Conservation (phyloP, 2,329 filamentous ascomycete genomes). For the Neospermospora avenae region DNA sequence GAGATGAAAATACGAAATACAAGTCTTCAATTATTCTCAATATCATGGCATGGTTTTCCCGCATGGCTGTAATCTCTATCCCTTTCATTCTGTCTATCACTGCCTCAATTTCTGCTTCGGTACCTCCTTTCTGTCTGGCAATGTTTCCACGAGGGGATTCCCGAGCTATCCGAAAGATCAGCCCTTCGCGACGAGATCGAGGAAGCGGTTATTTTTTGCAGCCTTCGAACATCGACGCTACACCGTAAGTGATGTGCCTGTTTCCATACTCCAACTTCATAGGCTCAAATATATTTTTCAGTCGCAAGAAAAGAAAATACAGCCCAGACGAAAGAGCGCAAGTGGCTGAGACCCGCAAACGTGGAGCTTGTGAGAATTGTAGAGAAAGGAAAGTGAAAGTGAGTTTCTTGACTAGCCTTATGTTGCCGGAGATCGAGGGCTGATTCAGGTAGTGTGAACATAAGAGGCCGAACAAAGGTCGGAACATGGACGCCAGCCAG, state of each 20-base stretch:
- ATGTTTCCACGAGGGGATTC: neutral
- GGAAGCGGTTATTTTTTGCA: neutral
- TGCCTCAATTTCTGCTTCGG: neutral
- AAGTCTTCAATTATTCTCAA: neutral
- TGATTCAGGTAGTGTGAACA: neutral
- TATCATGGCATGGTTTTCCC: neutral
- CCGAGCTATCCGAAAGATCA: no score
- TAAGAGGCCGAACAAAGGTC: neutral
- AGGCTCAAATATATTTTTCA: neutral
- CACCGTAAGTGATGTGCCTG: no score
- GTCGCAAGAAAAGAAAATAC: neutral
- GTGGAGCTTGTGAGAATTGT: neutral
- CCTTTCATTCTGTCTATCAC: neutral
- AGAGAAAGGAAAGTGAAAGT: neutral
- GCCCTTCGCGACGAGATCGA: no score
- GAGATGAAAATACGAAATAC: neutral
- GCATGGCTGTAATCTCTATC: no score
- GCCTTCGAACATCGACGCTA: no score
- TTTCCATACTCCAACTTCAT: no score
- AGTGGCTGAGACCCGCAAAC: neutral
- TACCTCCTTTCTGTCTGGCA: neutral
- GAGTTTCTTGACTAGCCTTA: neutral
- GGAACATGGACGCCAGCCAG: neutral
- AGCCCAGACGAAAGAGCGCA: neutral
- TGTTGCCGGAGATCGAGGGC: neutral